Evolutionary conservation across 1,284 basidiomycete genomes (phyloP), one percentile per base, ranked within the genome.

Genomic region (Ustilago esculenta): DNA sequence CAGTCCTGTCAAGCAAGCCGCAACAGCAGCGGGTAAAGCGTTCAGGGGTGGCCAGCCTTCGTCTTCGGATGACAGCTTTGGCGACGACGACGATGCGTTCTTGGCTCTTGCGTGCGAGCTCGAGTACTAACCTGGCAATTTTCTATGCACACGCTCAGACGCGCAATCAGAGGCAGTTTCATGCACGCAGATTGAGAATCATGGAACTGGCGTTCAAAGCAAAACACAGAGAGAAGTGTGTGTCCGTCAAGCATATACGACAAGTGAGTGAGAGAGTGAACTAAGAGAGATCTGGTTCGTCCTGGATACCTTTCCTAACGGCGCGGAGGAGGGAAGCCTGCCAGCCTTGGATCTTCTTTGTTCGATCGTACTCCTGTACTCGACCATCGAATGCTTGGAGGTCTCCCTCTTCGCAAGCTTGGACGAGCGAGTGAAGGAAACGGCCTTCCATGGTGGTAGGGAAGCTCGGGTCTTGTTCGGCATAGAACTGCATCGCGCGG

Each of bases 401-500:
- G 41, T 81, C 80, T 23, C 79, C 79, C 15, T 68, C 63, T 58
- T 81, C 80, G 44, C 69, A 72, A 1, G 74, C 61, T 49, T 80
- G 68, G 20, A 81, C 70, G 18, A 81, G 49, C 11, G 67, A 72
- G 57, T 80, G 77, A 20, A 81, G 63, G 65, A 81, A 81, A 14
- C 75, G 59, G 15, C 76, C 78, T 60, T 81, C 80, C 63, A 74
- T 72, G 42, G 80, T 81, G 21, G 76, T 64, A 1, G 80, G 78
- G 57, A 81, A 81, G 37, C 60, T 56, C 8, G 77, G 65, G 53
- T 81, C 80, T 44, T 75, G 74, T 45, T 78, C 64, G 10, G 80
- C 79, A 51, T 81, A 81, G 69, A 77, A 81, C 17, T 63, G 75
- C 79, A 81, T 79, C 5, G 80, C 80, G 17, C 77, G 71, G 2